These are phyloP conservation scores for Stagonosporopsis chrysanthemi DNA, from an alignment of 2,329 filamentous ascomycete genomes.

Conservation along the genomic window DNA sequence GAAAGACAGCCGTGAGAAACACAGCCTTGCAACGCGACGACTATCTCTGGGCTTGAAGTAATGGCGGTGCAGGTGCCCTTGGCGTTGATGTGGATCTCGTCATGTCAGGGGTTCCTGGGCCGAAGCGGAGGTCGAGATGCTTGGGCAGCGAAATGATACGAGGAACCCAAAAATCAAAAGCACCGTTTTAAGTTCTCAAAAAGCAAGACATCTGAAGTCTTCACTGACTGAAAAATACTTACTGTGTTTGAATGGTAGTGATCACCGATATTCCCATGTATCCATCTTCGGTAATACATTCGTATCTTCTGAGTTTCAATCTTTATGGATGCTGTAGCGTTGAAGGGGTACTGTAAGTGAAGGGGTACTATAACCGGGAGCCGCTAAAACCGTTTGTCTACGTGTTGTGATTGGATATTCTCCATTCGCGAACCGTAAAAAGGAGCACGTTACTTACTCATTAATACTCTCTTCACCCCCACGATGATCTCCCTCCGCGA, in stretches of 20 bases:
- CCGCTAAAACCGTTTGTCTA: too few species aligned
- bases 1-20: neutral
- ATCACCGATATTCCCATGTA: too few species aligned
- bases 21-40: neutral
- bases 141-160: neutral
- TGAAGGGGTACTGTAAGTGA: too few species aligned
- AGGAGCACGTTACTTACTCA: too few species aligned
- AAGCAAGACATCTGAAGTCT: neutral
- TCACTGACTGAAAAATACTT: neutral
- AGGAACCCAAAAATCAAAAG: neutral
- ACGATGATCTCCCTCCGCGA: too few species aligned
- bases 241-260: neutral
- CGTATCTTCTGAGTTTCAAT: too few species aligned
- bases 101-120: slow-evolving; percentile 14
- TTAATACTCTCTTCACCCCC: too few species aligned
- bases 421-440: too few species aligned
- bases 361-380: too few species aligned
- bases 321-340: too few species aligned
- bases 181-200: neutral
- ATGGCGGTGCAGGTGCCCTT: slow-evolving; percentile 14
- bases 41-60: slow-evolving; percentile 10
- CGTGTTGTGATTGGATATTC: too few species aligned
- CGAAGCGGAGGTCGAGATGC: neutral
- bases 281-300: too few species aligned
- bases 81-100: slow-evolving; percentile 15